Evolutionary conservation across 1,284 basidiomycete genomes (phyloP), one percentile per base, ranked within the genome.

Genomic region (Leccinum fuscescens): DNA sequence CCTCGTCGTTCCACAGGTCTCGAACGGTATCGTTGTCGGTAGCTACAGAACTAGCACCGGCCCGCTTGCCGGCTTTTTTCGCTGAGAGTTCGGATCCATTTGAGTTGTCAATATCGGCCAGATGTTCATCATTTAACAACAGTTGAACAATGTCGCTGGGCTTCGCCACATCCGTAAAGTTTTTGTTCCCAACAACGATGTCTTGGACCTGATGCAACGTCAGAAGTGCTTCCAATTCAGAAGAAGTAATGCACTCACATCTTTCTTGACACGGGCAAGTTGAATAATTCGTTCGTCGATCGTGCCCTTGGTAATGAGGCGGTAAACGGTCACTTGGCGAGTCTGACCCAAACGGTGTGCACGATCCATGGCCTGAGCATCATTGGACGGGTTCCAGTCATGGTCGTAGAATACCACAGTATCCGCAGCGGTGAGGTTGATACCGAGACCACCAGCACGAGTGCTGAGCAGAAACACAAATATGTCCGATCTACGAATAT

Each of bases 381-480:
- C 97, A 73, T 99, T 99, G 29, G 94, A 96, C 14, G 96, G 97
- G 75, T 99, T 99, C 97, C 97, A 99, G 72, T 99, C 97, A 71
- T 97, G 95, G 74, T 99, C 97, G 74, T 98, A 98, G 77, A 99
- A 99, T 60, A 99, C 80, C 65, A 99, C 97, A 1, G 97, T 98
- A 72, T 98, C 95, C 3, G 97, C 97, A 2, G 96, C 96, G 1
- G 96, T 99, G 59, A 99, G 79, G 74, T 99, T 99, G 82, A 99
- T 99, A 70, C 97, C 97, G 59, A 99, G 80, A 63, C 97, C 97
- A 75, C 97, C 97, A 24, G 97, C 97, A 60, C 96, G 86, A 0
- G 97, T 99, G 74, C 94, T 97, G 46, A 99, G 85, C 65, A 98
- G 81, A 81, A 98, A 98, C 56, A 98, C 85, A 72, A 98, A 98